Percentiles rank a stretch among this genome's conserved stretches.
Evolutionary conservation across 2,329 filamentous ascomycete species (phyloP).

Genomic region (Exserohilum rostratum): DNA sequence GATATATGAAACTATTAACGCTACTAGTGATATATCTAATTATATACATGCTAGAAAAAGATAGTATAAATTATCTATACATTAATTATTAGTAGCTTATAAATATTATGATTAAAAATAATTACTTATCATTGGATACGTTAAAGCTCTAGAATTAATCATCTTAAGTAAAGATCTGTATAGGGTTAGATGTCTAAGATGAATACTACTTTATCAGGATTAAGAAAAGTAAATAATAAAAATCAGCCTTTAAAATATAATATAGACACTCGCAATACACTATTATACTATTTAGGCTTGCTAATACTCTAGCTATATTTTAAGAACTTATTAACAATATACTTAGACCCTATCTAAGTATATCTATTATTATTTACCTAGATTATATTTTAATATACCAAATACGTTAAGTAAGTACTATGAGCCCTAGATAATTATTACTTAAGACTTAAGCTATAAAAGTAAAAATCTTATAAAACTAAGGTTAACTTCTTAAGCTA

Average conservation of each 20-base stretch:
- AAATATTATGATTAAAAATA: constrained; percentile 14
- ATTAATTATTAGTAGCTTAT: constrained; percentile 2
- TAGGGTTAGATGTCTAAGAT: background rate
- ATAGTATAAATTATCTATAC: constrained; percentile 1
- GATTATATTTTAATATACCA: background rate
- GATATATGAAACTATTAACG: background rate
- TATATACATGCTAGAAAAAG: constrained; percentile 7
- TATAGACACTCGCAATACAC: background rate
- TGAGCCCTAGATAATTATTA: background rate
- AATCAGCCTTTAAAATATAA: no score
- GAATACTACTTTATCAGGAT: background rate
- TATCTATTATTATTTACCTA: background rate
- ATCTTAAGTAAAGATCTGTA: background rate
- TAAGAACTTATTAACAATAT: background rate
- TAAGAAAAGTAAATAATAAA: no score
- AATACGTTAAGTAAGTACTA: background rate
- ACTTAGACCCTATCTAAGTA: background rate
- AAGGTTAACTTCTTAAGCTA: constrained; percentile 9
- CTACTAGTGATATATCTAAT: constrained; percentile 4
- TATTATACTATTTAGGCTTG: background rate
- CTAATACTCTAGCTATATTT: no score
- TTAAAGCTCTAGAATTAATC: constrained; percentile 1
- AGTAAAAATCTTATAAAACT: constrained; percentile 1
- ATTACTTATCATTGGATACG: constrained; percentile 14
- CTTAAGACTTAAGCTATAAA: background rate